Conservation (phyloP, 2,329 filamentous ascomycete species). For the Trichophyton simii region DNA sequence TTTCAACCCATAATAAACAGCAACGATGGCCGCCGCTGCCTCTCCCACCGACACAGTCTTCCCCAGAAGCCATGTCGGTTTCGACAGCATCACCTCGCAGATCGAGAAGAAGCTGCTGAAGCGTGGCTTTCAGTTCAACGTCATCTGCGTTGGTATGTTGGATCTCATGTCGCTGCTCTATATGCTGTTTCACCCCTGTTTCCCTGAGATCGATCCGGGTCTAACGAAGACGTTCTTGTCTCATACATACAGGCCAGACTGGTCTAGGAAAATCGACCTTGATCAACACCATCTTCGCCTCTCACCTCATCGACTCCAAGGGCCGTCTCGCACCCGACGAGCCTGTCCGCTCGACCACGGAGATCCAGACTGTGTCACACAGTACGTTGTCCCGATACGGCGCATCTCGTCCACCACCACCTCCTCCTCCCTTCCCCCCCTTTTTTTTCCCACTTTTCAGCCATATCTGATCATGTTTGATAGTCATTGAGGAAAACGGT, state of each 20-base stretch:
- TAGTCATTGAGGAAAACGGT: slow-evolving; percentile 95
- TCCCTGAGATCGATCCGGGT: neutral
- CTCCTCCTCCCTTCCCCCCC: neutral
- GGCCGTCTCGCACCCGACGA: slow-evolving; percentile 86
- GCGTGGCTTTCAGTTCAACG: slow-evolving; percentile 99
- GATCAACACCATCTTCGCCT: slow-evolving; percentile 99
- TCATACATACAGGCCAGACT: slow-evolving; percentile 63
- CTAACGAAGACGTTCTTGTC: neutral
- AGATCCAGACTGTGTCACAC: slow-evolving; percentile 96
- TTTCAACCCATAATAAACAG: neutral
- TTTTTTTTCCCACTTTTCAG: neutral
- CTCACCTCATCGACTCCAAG: slow-evolving; percentile 98
- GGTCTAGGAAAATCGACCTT: slow-evolving; percentile 97
- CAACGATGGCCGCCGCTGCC: slow-evolving; percentile 11
- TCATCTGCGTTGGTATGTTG: slow-evolving; percentile 92
- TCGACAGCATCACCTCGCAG: slow-evolving; percentile 98
- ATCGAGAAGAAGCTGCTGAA: slow-evolving; percentile 99
- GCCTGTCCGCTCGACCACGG: slow-evolving; percentile 85
- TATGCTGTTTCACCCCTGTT: neutral
- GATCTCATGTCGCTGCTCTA: neutral
- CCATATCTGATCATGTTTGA: neutral
- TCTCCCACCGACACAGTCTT: slow-evolving; percentile 43
- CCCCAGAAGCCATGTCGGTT: slow-evolving; percentile 97
- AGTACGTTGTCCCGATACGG: slow-evolving; percentile 33
- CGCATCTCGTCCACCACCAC: neutral